phyloP scores from a whole-genome alignment of 2,329 filamentous ascomycete genomes.

The Colletotrichum cereale region DNA sequence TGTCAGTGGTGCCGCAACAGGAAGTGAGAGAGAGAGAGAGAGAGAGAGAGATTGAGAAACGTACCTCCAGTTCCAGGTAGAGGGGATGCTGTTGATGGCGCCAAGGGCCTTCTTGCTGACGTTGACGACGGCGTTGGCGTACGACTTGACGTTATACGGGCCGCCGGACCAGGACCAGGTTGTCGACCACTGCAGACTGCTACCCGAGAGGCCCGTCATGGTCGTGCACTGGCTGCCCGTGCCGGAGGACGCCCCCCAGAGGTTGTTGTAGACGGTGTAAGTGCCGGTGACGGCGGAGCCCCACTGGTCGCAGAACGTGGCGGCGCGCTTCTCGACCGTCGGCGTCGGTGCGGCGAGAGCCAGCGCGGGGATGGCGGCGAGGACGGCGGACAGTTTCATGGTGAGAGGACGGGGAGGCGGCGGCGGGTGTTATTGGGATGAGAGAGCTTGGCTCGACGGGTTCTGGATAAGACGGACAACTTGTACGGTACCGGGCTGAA shows the following conservation, averaged over 20 bases:
- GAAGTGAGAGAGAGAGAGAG: not conserved
- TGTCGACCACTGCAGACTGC: constrained; percentile 54
- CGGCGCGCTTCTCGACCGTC: constrained; percentile 41
- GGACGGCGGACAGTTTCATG: constrained; percentile 41
- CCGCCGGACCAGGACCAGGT: constrained; percentile 56
- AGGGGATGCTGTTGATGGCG: constrained; percentile 50
- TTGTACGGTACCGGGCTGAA: not conserved
- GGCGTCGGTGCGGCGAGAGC: constrained; percentile 36
- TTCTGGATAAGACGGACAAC: not conserved
- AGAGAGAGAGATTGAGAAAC: not conserved
- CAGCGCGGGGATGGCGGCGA: constrained; percentile 36
- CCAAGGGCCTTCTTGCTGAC: constrained; percentile 47
- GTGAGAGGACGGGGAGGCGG: not conserved
- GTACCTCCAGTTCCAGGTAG: constrained; percentile 50
- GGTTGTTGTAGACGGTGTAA: constrained; percentile 55
- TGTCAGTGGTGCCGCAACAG: not conserved
- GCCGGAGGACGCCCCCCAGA: constrained; percentile 53
- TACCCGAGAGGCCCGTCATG: constrained; percentile 50
- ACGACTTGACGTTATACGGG: constrained; percentile 56
- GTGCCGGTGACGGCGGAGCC: constrained; percentile 40
- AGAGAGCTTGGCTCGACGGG: no score
- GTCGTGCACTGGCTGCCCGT: constrained; percentile 56
- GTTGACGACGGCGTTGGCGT: constrained; percentile 52
- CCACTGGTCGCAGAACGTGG: constrained; percentile 45
- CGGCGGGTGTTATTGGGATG: not conserved